These are phyloP conservation scores for Solanum aculeatissimum DNA, from an alignment of 305 asterid genomes.

Conservation along the genomic window DNA sequence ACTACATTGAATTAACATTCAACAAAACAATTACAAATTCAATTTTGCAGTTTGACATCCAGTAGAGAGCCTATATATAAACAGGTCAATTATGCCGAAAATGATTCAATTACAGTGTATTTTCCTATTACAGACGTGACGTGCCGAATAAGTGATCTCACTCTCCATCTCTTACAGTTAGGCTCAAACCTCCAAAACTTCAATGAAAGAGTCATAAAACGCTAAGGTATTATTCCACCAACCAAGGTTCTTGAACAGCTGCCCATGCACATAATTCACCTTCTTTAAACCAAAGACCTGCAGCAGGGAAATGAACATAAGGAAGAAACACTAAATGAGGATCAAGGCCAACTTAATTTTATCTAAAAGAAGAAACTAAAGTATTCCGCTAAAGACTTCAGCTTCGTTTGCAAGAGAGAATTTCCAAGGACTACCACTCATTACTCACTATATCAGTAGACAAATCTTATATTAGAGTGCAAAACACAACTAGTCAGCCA, in stretches of 20 bases:
- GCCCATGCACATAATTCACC: conserved; percentile 68
- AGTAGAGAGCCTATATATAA: background rate
- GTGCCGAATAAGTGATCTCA: background rate
- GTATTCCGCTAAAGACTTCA: background rate
- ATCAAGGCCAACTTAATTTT: background rate
- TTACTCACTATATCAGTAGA: background rate
- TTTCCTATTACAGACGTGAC: background rate
- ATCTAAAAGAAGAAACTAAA: background rate
- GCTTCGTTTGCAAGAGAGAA: background rate
- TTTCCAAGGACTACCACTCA: background rate
- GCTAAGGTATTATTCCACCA: conserved; percentile 32
- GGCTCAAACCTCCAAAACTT: background rate
- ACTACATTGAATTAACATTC: background rate
- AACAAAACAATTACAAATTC: background rate
- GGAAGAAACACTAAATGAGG: background rate
- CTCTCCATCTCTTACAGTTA: background rate
- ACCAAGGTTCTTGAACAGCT: conserved; percentile 65
- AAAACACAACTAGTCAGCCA: background rate
- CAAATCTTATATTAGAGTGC: background rate
- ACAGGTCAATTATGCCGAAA: background rate
- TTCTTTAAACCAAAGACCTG: conserved; percentile 85
- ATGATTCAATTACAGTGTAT: background rate
- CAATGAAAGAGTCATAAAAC: background rate
- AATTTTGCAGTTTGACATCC: background rate
- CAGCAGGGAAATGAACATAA: background rate